A percentile compares a stretch with the other conserved stretches of the same genome.
Evolutionary conservation across 148 eudicot species (phyloP).

Genomic region (Nepenthes mirabilis): DNA sequence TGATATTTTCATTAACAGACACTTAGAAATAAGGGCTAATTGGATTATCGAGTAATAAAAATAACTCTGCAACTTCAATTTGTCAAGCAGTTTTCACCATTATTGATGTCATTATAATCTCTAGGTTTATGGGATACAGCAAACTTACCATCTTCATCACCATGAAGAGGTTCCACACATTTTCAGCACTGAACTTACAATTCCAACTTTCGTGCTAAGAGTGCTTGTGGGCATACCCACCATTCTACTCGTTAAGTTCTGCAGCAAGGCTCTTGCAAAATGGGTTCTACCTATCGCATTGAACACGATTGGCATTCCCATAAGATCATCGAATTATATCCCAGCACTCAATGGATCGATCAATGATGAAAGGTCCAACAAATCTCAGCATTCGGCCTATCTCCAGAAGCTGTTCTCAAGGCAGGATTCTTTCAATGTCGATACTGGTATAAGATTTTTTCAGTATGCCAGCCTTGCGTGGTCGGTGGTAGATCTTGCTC

Average conservation of each 20-base stretch:
- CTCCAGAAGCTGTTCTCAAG: conserved; percentile 42
- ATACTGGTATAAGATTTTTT: conserved; percentile 85
- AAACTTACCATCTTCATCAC: conserved; percentile 79
- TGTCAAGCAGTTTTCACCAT: background rate
- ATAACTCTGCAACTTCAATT: too few species aligned
- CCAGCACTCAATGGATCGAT: conserved; percentile 34
- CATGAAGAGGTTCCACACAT: conserved; percentile 65
- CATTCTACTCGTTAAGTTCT: conserved; percentile 74
- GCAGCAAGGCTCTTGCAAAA: conserved; percentile 92
- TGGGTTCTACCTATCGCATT: conserved; percentile 70
- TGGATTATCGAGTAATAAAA: too few species aligned
- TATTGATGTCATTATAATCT: background rate
- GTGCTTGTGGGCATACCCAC: conserved; percentile 77
- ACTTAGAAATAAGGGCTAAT: too few species aligned
- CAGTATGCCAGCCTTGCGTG: conserved; percentile 97
- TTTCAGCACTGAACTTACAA: conserved; percentile 51
- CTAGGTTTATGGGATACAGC: conserved; percentile 83
- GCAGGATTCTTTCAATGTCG: conserved; percentile 69
- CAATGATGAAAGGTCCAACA: conserved; percentile 23
- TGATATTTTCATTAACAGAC: too few species aligned
- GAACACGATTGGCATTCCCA: conserved; percentile 67
- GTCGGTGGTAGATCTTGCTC: conserved; percentile 98
- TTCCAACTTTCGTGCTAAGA: conserved; percentile 47
- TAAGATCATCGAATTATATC: conserved; percentile 62
- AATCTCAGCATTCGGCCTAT: conserved; percentile 42